Percentiles rank a stretch among this genome's conserved stretches.
These are phyloP conservation scores for Kockiozyma suomiensis DNA, from an alignment of 805 yeast species.

Conservation along the genomic window DNA sequence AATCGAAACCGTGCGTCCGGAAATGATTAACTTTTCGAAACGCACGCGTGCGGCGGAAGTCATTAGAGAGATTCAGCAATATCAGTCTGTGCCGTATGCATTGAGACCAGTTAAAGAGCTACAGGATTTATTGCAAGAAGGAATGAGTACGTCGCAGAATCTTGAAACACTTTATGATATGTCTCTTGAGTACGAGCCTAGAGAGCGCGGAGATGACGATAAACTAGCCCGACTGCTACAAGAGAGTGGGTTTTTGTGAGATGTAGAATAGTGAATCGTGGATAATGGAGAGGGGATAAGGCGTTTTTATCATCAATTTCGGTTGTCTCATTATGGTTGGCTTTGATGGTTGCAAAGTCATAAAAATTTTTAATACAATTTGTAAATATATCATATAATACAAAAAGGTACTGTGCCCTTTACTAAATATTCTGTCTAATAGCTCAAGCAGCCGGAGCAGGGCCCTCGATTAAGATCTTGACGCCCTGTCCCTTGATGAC, in stretches of 20 bases:
- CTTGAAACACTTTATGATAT: constrained; percentile 79
- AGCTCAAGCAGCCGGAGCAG: constrained; percentile 40
- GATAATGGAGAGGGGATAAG: not conserved
- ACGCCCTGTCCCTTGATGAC: constrained; percentile 70
- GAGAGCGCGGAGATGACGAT: constrained; percentile 35
- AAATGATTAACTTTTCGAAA: constrained; percentile 77
- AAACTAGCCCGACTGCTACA: constrained; percentile 41
- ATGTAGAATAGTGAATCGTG: not conserved
- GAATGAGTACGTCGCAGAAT: constrained; percentile 63
- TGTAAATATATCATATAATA: not conserved
- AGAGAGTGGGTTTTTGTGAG: constrained; percentile 39
- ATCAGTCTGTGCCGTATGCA: constrained; percentile 64
- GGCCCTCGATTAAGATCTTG: constrained; percentile 83
- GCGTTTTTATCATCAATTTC: not conserved
- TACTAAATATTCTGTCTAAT: not conserved
- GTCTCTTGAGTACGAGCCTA: constrained; percentile 75
- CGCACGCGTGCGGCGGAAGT: constrained; percentile 72
- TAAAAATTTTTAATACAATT: not conserved
- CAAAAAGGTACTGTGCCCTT: not conserved
- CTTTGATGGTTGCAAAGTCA: not conserved
- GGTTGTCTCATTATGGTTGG: too few relatives aligned
- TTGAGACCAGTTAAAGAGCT: constrained; percentile 65
- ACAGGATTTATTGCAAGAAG: constrained; percentile 49
- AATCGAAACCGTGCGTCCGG: not conserved
- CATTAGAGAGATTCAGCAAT: constrained; percentile 72